A percentile compares a stretch with the other conserved stretches of the same genome.
Conservation (phyloP, 129 eudicot species). For the Arctium lappa region DNA sequence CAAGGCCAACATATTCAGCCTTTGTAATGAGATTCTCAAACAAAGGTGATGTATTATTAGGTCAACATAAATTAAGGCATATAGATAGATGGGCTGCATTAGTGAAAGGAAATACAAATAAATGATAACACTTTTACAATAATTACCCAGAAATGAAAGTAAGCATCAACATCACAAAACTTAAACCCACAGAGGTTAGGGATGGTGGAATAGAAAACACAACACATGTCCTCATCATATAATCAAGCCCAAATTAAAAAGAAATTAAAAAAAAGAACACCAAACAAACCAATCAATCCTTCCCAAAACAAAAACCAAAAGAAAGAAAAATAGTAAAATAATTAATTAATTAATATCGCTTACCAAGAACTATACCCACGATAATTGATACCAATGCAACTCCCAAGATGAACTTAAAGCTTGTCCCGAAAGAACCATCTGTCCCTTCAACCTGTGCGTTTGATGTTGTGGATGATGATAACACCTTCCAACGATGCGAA, state of each 20-base stretch:
- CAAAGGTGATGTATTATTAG: too few relatives aligned
- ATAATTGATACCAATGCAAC: constrained; percentile 79
- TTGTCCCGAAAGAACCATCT: constrained; percentile 48
- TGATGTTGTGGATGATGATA: constrained; percentile 44
- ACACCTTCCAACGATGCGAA: too few relatives aligned
- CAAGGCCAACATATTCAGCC: too few relatives aligned
- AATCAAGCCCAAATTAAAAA: constrained; percentile 7
- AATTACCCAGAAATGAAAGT: not conserved
- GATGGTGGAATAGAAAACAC: not conserved
- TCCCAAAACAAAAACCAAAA: too few relatives aligned
- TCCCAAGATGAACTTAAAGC: constrained; percentile 63
- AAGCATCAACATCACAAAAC: constrained; percentile 27
- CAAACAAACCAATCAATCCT: constrained; percentile 26
- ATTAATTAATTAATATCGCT: constrained; percentile 48
- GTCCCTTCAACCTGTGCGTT: constrained; percentile 35
- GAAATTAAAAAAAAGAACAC: not conserved
- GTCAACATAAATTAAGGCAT: too few relatives aligned
- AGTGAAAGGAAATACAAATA: too few relatives aligned
- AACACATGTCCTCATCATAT: constrained; percentile 21
- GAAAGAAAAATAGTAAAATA: not conserved
- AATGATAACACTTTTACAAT: constrained; percentile 17
- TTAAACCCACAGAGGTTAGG: constrained; percentile 31
- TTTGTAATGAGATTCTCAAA: too few relatives aligned
- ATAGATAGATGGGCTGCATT: too few relatives aligned
- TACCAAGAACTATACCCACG: constrained; percentile 79